Evolutionary conservation across 179 eudicot genomes (phyloP).

Genomic region (Spinacia oleracea): DNA sequence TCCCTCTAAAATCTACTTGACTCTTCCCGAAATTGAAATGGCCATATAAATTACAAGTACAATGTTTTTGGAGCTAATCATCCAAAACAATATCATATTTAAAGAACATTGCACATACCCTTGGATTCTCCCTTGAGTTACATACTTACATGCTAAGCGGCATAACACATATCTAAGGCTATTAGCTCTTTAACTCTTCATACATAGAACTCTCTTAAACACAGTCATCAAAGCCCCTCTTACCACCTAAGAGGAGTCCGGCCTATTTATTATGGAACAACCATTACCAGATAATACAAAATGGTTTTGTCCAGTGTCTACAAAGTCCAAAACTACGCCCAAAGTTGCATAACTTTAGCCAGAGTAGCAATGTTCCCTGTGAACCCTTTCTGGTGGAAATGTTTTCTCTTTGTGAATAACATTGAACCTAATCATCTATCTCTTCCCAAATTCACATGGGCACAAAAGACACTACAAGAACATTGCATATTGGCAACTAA

Average conservation of each 20-base stretch:
- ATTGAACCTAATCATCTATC: not conserved
- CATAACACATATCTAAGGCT: not conserved
- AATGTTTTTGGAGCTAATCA: no score
- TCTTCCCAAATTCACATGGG: not conserved
- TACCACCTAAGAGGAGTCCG: not conserved
- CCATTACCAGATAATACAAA: not conserved
- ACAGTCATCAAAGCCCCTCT: no score
- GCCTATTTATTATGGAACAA: not conserved
- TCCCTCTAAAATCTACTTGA: no score
- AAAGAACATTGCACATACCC: no score
- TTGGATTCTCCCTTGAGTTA: no score
- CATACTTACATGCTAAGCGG: no score
- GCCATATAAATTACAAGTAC: no score
- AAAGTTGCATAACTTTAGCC: not conserved
- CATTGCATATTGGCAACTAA: not conserved
- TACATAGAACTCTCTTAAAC: no score
- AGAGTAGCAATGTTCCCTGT: not conserved
- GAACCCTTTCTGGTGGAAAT: not conserved
- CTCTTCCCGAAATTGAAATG: no score
- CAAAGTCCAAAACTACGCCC: not conserved
- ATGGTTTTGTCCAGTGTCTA: not conserved
- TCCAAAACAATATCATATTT: no score
- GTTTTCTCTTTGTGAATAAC: not conserved
- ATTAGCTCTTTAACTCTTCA: not conserved
- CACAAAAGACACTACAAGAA: not conserved